These are phyloP conservation scores for Ambrosia artemisiifolia DNA, from an alignment of 129 eudicot species.

Conservation along the genomic window DNA sequence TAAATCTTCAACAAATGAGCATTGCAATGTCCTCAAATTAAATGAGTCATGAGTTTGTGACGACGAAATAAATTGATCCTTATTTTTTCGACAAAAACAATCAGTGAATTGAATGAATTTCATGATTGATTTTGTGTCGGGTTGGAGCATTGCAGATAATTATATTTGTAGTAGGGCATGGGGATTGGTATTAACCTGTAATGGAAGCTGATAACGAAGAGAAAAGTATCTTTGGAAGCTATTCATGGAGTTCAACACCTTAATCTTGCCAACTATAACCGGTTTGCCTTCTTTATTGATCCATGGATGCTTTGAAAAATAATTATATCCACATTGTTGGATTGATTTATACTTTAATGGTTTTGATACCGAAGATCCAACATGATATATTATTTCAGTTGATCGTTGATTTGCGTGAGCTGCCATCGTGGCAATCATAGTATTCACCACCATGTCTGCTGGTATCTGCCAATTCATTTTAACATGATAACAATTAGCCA, in stretches of 20 bases:
- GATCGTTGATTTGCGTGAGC: constrained; percentile 30
- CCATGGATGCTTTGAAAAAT: constrained; percentile 46
- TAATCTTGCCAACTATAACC: constrained; percentile 33
- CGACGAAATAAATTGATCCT: no score
- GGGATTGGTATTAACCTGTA: constrained; percentile 33
- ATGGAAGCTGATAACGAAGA: constrained; percentile 38
- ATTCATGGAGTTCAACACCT: constrained; percentile 35
- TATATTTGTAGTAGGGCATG: no score
- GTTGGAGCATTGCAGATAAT: no score
- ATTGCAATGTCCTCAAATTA: no score
- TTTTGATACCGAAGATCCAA: constrained; percentile 53
- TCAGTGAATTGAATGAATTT: no score
- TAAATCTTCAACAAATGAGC: no score
- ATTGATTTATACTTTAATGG: constrained; percentile 33
- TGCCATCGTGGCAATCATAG: constrained; percentile 44
- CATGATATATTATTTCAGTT: constrained; percentile 34
- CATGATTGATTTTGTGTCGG: no score
- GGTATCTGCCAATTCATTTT: constrained; percentile 35
- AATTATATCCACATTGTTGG: constrained; percentile 23
- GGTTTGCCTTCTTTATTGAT: constrained; percentile 39
- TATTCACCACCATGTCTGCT: constrained; percentile 58
- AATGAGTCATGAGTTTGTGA: no score
- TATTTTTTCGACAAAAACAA: no score
- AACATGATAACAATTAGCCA: not conserved
- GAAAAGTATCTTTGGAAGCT: constrained; percentile 43